Base-by-base conservation (phyloP, 176 grass and related monocot genomes). In the Triticum urartu region DNA sequence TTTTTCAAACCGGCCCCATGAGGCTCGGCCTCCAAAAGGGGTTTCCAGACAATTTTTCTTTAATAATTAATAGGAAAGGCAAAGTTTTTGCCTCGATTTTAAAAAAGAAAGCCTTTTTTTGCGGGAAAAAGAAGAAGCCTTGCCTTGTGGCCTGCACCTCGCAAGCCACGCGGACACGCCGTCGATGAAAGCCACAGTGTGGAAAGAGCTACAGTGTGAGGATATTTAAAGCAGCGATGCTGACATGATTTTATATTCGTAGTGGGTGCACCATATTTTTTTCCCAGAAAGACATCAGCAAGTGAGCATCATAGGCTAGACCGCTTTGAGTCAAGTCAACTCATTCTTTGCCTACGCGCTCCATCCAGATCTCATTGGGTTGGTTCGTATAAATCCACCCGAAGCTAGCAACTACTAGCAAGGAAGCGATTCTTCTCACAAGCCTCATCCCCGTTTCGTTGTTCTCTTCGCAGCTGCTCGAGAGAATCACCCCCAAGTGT, bases 281-380 rank as follows among this genome's bases (percentile, higher is more conserved):
- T 52, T 52, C 14, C 1, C 48, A 3, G 50, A 18, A 54, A 54
- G 5, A 54, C 50, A 54, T 7, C 50, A 54, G 50, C 5, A 2
- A 54, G 50, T 54, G 15, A 54, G 50, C 48, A 48, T 48, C 45
- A 48, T 48, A 48, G 4, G 45, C 48, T 54, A 6, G 50, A 1
- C 50, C 14, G 45, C 45, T 4, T 28, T 10, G 47, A 28, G 84
- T 86, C 75, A 86, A 79, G 84, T 79, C 84, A 86, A 86, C 84
- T 3, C 56, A 36, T 6, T 20, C 64, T 86, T 86, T 50, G 32
- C 67, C 50, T 30, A 38, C 35, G n/a, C 58, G 12, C 14, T n/a
- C 32, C 0, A 63, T 78, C 77, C n/a, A 79, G 58, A 79, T 80
- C 60, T 80, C 17, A 17, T 2, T 73, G 15, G 33, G 15, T 40